These are phyloP conservation scores for Paratrimastix pyriformis DNA, from an alignment of 78 protist species.

Conservation along the genomic window DNA sequence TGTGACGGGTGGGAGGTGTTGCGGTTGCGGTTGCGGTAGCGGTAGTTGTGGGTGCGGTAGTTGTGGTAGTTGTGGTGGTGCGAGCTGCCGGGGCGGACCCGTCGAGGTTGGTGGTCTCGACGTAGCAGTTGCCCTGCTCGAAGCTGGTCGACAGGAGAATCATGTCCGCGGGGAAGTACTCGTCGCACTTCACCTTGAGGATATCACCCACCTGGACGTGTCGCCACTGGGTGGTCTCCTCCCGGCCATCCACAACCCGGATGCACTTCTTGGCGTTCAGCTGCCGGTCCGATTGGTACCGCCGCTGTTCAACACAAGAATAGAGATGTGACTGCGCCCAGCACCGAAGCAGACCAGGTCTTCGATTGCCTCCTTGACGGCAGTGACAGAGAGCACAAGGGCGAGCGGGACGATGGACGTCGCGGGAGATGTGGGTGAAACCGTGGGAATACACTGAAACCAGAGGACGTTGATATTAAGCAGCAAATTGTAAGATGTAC, in stretches of 20 bases:
- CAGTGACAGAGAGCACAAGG: neutral
- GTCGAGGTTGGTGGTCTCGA: conserved; percentile 84
- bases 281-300: conserved; percentile 31
- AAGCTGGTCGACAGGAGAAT: conserved; percentile 48
- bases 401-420: conserved; percentile 21
- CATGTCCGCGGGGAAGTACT: conserved; percentile 73
- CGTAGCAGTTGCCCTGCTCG: conserved; percentile 63
- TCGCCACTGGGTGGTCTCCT: too few species aligned
- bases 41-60: too few species aligned
- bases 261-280: conserved; percentile 21
- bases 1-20: too few species aligned
- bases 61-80: too few species aligned
- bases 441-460: conserved; percentile 34
- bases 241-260: neutral
- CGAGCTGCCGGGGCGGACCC: conserved; percentile 36
- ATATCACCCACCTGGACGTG: conserved; percentile 55
- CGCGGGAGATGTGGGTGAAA: conserved; percentile 37
- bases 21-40: too few species aligned
- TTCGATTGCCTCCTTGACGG: conserved; percentile 20
- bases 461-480: neutral
- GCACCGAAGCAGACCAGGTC: neutral
- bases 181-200: conserved; percentile 40
- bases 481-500: too few species aligned
- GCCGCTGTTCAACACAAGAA: neutral
- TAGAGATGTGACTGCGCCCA: neutral